Percentiles rank a stretch among this genome's conserved stretches.
phyloP scores from a whole-genome alignment of 495 filamentous ascomycete species.

The Aspergillus bertholletiae region DNA sequence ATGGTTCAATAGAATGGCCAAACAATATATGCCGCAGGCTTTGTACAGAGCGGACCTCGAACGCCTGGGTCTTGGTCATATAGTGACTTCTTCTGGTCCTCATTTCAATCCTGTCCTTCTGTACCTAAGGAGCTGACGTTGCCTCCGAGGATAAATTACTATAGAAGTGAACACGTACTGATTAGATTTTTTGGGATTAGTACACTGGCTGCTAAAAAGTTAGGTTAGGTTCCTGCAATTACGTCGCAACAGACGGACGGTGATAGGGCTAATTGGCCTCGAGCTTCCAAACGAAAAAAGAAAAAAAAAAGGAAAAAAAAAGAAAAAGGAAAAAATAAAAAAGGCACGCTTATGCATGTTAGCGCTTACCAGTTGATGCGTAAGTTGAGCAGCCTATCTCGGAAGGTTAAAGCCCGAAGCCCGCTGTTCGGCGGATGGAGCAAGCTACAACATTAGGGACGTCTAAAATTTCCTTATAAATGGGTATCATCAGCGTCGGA shows the following conservation, averaged over 20 bases:
- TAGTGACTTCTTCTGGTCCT: background rate
- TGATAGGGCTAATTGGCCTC: background rate
- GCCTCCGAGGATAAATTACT: background rate
- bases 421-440: background rate
- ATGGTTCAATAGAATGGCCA: constrained; percentile 1
- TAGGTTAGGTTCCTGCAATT: background rate
- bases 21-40: background rate
- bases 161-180: background rate
- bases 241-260: background rate
- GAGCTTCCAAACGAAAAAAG: too few species aligned
- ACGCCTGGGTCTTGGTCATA: background rate
- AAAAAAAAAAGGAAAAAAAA: too few species aligned
- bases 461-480: background rate
- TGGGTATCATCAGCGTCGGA: background rate
- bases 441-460: background rate
- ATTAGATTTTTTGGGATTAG: background rate
- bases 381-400: background rate
- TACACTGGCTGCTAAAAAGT: background rate
- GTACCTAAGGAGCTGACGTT: background rate
- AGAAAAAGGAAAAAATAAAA: too few species aligned
- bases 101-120: background rate
- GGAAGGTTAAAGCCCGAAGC: background rate
- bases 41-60: background rate
- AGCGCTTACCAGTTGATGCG: background rate
- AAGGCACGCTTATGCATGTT: background rate